Evolutionary conservation across 345 rosid species (phyloP), one percentile per base, ranked within the genome.

Genomic region (Eucalyptus leucophloia): DNA sequence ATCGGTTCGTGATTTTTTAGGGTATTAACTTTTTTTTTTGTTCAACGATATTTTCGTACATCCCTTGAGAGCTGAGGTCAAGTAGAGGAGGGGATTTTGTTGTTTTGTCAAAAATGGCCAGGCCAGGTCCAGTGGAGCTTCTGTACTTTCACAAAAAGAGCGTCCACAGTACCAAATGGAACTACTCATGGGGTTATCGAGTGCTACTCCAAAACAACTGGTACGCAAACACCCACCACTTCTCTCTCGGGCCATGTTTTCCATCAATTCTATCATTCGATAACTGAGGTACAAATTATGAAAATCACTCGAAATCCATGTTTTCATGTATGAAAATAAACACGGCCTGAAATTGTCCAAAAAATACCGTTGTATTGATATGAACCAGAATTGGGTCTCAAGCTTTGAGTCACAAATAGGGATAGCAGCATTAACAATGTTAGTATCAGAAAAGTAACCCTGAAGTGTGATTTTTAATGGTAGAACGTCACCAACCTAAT

Each of bases 81-180:
- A 69, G 44, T 9, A 34, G 87, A 11, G 28, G 87, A 86, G 67
- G 86, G 77, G 86, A 26, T 86, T 89, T 91, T 92, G 92, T 92
- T 92, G 93, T 91, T 92, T 93, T 93, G 88, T 90, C 92, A 90
- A 81, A 92, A 92, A 94, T 87, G 82, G 88, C 24, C 56, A 87
- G 44, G 16, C 54, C 81, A 62, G 88, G 19, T 10, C 26, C 82
- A 44, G 82, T 45, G 51, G 56, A 13, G 9, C 69, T 30, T 62
- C 88, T 30, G 88, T 56, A 87, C 82, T 87, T 62, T n/a, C 54
- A 18, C 37, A 90, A 56, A 21, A 62, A 30, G 34, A 62, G 72
- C 34, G 18, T 30, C 34, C 5, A 7, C 18, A 53, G 72, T n/a
- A n/a, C 40, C 40, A 7, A 65, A 65, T 7, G 37, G 8, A 65